Base-by-base conservation (phyloP, 306 rosid genomes). In the Carpinus fangiana region DNA sequence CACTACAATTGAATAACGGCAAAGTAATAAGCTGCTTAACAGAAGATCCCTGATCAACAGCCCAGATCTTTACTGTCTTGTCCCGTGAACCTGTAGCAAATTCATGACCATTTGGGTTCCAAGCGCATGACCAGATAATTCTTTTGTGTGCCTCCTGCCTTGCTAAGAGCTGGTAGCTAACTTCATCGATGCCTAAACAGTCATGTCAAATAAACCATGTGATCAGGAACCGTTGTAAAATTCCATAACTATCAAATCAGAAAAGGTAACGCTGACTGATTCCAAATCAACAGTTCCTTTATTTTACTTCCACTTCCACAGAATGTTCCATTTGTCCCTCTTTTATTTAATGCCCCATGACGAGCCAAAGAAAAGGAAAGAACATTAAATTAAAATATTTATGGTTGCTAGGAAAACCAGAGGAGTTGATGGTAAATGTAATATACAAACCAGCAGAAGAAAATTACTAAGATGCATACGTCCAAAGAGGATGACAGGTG, bases 61-160 rank as follows among this genome's bases (percentile, higher is more conserved):
- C 87, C 99, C 99, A 96, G 65, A 93, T 89, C 85, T 96, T 96
- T 57, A 93, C 97, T 0, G 85, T 85, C 74, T 91, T 96, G 86
- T 93, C 98, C 74, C 99, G 83, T 1, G 99, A 96, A 55, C 97
- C 98, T 4, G 98, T 96, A 23, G 97, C 99, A 43, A 95, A 96
- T 85, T 96, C 98, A 8, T 93, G 83, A 55, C 98, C 88, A 7
- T 83, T 70, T 38, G 97, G 98, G 81, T 96, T 96, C 99, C 99
- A 96, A 74, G 94, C 89, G 75, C 99, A 96, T 18, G 99, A 83
- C 98, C 99, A 90, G 87, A 93, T 93, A 62, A 96, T 96, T 77
- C 99, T 92, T 87, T 90, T 93, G 86, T 96, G 99, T 73, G 96
- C 98, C 77, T 96, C 99, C 45, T 91, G 96, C 85, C 89, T 85